Evolutionary conservation across 1,284 basidiomycete species (phyloP), one percentile per base, ranked within the genome.

Genomic region (Pyrrhoderma lamaoense): DNA sequence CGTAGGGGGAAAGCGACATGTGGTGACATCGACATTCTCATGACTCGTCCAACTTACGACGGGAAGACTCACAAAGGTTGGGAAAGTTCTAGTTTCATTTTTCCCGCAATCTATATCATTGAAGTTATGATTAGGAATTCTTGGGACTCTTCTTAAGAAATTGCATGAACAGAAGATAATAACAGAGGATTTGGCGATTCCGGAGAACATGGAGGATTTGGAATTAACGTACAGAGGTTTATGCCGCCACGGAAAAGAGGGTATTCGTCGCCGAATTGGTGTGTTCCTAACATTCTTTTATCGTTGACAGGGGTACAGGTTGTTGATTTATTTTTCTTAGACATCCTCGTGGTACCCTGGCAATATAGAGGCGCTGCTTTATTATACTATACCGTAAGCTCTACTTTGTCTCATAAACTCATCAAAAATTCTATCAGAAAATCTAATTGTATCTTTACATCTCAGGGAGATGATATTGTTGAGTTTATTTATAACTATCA

Each of bases 21-120:
- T 52, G 92, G 93, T 1, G 93, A 95, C 64, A 90, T 96, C 51
- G 93, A 96, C 64, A 82, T 95, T 47, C 65, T 95, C 54, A 83
- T 95, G 58, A 91, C 89, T 0, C 79, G 90, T 13, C 74, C 82
- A 21, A 73, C 77, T 0, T 64, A 73, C 2, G 89, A 93, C 59
- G 89, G 89, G 0, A 74, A 68, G 52, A 86, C 81, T 0, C 91
- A 93, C 61, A 65, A 67, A 51, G 87, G 90, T 59, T 60, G 55
- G 55, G 62, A 13, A n/a, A 44, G 39, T 3, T n/a, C n/a, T 31
- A 31, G 11, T 31, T 31, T 31, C 11, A 5, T 5, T 11, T 31
- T 11, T 11, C 27, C 5, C 27, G 11, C 11, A 5, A 31, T 31
- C 27, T 31, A n/a, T 31, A 5, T 31, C 5, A 31, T 11, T 18